A percentile compares a stretch with the other conserved stretches of the same genome.
phyloP scores from a whole-genome alignment of 2,329 filamentous ascomycete genomes.

The Pyrenophora tritici-repentis region DNA sequence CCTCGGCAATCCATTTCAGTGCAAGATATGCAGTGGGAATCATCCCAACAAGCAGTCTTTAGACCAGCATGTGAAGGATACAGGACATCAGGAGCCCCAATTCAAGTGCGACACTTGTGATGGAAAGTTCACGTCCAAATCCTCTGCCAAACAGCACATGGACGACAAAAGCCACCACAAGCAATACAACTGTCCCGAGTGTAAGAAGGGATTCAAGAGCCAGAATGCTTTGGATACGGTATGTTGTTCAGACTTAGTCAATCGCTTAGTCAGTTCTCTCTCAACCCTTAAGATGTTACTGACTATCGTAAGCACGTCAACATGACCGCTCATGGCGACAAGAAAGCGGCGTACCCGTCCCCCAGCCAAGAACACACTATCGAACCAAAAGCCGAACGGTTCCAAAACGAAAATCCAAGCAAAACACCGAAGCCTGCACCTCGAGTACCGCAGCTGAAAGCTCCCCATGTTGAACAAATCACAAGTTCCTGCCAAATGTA shows the following conservation, averaged over 20 bases:
- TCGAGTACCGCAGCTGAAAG: no score
- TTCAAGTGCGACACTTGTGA: slow-evolving; percentile 6
- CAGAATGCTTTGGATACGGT: slow-evolving; percentile 11
- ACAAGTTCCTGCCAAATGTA: no score
- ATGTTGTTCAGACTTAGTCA: background rate
- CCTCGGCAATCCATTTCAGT: background rate
- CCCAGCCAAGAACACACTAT: no score
- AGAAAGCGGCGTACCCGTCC: no score
- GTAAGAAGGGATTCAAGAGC: background rate
- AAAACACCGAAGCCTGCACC: no score
- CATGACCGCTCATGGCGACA: no score
- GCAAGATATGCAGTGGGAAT: background rate
- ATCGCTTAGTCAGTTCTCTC: background rate
- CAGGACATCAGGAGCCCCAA: background rate
- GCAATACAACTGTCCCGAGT: background rate
- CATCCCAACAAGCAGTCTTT: slow-evolving; percentile 1
- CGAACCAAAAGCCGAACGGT: no score
- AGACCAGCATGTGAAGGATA: slow-evolving; percentile 16
- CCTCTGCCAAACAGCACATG: slow-evolving; percentile 2
- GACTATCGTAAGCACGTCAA: background rate
- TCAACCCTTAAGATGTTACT: background rate
- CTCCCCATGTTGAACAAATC: no score
- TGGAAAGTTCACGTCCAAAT: background rate
- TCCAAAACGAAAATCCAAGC: no score
- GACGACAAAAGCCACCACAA: slow-evolving; percentile 15